Base-by-base conservation (phyloP, 768 basidiomycete genomes). In the Pleurotus giganteus region DNA sequence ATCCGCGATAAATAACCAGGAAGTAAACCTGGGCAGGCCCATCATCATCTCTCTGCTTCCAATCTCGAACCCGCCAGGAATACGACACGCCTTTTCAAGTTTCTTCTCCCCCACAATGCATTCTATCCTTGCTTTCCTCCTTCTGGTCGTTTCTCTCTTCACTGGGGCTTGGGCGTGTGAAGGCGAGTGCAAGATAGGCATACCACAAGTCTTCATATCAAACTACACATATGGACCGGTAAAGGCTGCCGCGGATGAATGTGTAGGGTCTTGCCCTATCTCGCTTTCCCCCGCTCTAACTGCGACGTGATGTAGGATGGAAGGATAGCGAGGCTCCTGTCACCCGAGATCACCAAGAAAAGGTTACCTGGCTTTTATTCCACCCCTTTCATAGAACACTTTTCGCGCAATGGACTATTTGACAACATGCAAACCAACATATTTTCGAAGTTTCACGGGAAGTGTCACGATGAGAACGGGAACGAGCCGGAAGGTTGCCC, bases 381-480 rank as follows among this genome's bases (percentile, higher is more conserved):
- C 34, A 50, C 66, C 3, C 82, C 85, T 3, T 62, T 88, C 34
- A 47, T 77, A 27, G 57, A 67, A 13, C 73, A 74, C 2, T 90
- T 80, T 70, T 55, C 49, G 12, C 9, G 73, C 44, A 66, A 72
- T 49, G 58, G 65, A 4, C 73, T 79, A 13, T 82, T 78, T 62
- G 50, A 68, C 19, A 62, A 65, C 4, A 72, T 86, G 64, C 70
- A 80, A 60, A 69, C 65, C 37, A 81, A 76, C n/a, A 84, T 91
- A 56, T 91, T 91, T 59, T 82, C 83, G 4, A 63, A 71, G 69
- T 91, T 91, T 66, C 89, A 91, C 58, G 89, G 89, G 54, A 91
- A 88, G 68, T 90, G 89, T 61, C 78, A 79, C 63, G 60, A 73
- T 21, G 49, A 23, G 3, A 71, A 79, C 41, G 81, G 82, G 37